Evolutionary conservation across 805 yeast species (phyloP).

Genomic region (Starmera dryadoides): DNA sequence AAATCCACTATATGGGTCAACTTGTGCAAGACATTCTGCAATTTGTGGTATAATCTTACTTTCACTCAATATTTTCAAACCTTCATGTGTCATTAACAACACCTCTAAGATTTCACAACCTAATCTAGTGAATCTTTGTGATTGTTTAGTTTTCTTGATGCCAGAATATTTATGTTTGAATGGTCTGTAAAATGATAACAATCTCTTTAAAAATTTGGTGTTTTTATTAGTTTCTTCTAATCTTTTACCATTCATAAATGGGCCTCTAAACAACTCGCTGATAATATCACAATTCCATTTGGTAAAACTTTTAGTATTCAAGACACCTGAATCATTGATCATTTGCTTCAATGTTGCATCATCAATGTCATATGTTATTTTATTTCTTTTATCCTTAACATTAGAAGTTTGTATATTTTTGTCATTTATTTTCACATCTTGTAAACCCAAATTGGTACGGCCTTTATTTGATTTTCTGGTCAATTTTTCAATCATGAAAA

Average conservation of each 20-base stretch:
- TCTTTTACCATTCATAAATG: conserved; percentile 61
- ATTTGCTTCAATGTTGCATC: conserved; percentile 62
- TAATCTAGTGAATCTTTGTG: conserved; percentile 53
- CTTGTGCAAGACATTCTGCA: conserved; percentile 81
- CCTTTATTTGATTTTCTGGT: conserved; percentile 31
- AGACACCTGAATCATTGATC: conserved; percentile 61
- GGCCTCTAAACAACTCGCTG: conserved; percentile 71
- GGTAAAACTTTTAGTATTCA: conserved; percentile 69
- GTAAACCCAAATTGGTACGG: conserved; percentile 27
- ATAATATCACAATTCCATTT: conserved; percentile 87
- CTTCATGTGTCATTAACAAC: conserved; percentile 54
- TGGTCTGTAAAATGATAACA: conserved; percentile 85
- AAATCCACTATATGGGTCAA: conserved; percentile 75
- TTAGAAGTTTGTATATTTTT: conserved; percentile 19
- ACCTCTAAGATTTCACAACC: conserved; percentile 73
- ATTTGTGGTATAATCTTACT: conserved; percentile 82
- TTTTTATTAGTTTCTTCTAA: conserved; percentile 72
- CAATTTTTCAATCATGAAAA: conserved; percentile 42
- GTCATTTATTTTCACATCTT: conserved; percentile 14
- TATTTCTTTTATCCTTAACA: conserved; percentile 9
- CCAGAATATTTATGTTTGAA: conserved; percentile 75
- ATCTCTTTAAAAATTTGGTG: conserved; percentile 79
- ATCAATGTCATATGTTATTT: conserved; percentile 27
- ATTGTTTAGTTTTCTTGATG: conserved; percentile 39
- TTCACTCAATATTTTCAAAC: conserved; percentile 55